Evolutionary conservation across 2,329 filamentous ascomycete species (phyloP), one percentile per base, ranked within the genome.

Genomic region (Aureobasidium musti): DNA sequence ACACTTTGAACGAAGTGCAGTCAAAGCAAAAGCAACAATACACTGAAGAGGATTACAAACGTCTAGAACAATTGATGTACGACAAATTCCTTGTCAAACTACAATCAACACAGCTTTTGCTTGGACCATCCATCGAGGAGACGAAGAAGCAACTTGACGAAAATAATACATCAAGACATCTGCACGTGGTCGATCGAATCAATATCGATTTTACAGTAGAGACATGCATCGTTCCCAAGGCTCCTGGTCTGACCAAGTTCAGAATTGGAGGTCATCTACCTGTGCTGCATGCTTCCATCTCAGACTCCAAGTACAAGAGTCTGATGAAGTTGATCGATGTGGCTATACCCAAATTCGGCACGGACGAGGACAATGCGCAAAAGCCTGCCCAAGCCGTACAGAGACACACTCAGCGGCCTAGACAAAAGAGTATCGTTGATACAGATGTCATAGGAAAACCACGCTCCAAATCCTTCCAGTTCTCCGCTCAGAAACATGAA

Each of bases 181-280:
- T 96, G 70, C 94, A 98, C 75, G 88, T 99, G 65, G 91, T 99
- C 41, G 94, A 99, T 76, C 89, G 91, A 70, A 99, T 99, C 81
- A 99, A 97, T 71, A 91, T 99, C 72, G 91, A 98, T 76, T 98
- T 99, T 76, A 88, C 92, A 13, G 87, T 99, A n/a, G 93, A 97
- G 76, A 89, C 91, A 23, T 99, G 93, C 8, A 99, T 99, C 71
- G 82, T 99, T n/a, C 95, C 95, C 0, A 97, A 97, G 75, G 92
- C 92, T 0, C 90, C 94, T 0, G 96, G 97, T 69, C 81, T 99
- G 57, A 96, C 95, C 17, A 95, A 95, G 73, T 89, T 97, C 71
- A 90, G 91, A 68, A 87, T 99, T 39, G 96, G 92, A 1, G 95
- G 95, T 1, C 92, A 96, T 72, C 82, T 99, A 63, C 95, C 96